Evolutionary conservation across 2,329 filamentous ascomycete genomes (phyloP).

Genomic region (Aspergillus japonicus): DNA sequence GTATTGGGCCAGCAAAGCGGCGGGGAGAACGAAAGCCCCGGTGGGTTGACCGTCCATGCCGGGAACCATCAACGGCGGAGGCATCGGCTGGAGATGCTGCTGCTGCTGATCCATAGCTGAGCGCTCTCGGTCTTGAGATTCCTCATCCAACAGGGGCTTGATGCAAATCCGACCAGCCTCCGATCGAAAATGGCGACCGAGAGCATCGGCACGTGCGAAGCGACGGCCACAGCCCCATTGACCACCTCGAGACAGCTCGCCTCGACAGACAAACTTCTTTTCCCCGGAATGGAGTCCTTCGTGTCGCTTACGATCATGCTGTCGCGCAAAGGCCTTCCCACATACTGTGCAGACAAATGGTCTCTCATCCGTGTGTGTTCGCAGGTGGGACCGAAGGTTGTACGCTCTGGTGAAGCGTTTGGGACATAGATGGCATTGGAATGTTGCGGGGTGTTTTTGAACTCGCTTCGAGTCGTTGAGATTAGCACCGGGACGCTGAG

Average conservation of each 20-base stretch:
- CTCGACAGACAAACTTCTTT: constrained; percentile 97
- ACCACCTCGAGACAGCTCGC: constrained; percentile 76
- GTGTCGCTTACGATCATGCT: constrained; percentile 95
- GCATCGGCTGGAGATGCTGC: constrained; percentile 59
- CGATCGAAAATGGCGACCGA: constrained; percentile 91
- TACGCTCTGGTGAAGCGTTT: constrained; percentile 97
- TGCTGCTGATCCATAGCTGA: constrained; percentile 71
- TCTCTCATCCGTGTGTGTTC: constrained; percentile 94
- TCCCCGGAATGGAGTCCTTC: constrained; percentile 95
- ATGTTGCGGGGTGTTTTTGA: constrained; percentile 96
- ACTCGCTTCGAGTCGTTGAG: constrained; percentile 70
- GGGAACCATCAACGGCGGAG: constrained; percentile 61
- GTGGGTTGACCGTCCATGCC: constrained; percentile 56
- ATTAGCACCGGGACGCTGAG: constrained; percentile 69
- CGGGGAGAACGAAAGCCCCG: constrained; percentile 72
- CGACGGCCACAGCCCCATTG: constrained; percentile 91
- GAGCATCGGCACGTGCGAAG: constrained; percentile 91
- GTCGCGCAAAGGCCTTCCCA: constrained; percentile 93
- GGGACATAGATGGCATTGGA: constrained; percentile 89
- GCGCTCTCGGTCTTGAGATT: constrained; percentile 77
- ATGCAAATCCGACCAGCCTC: constrained; percentile 96
- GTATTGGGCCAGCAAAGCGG: constrained; percentile 85
- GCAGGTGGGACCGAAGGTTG: constrained; percentile 89
- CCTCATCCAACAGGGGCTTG: constrained; percentile 93
- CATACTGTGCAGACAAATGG: constrained; percentile 97